Evolutionary conservation across 1,284 basidiomycete species (phyloP).

Genomic region (Cystobasidium pallidum): DNA sequence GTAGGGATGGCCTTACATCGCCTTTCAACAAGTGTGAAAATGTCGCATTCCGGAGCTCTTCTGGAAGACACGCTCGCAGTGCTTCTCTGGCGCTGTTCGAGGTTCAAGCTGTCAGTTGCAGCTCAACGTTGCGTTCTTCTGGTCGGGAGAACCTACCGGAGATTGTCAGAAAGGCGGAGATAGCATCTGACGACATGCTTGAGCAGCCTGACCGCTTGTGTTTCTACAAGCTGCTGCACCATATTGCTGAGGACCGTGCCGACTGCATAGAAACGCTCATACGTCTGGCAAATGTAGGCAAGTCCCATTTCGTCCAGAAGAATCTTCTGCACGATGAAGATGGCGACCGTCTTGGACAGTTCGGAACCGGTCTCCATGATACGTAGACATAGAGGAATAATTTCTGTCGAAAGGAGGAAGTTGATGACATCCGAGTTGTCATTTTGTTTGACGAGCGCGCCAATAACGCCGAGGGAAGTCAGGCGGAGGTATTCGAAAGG

Average conservation of each 20-base stretch:
- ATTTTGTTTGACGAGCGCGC: constrained; percentile 99
- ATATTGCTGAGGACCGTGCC: constrained; percentile 98
- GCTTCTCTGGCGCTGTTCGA: constrained; percentile 86
- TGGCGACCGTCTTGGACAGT: constrained; percentile 98
- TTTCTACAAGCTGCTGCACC: constrained; percentile 95
- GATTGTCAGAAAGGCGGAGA: constrained; percentile 90
- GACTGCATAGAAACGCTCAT: constrained; percentile 98
- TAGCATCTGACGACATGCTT: constrained; percentile 99
- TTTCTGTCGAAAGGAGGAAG: constrained; percentile 98
- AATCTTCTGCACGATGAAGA: constrained; percentile 99
- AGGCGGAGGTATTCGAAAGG: constrained; percentile 98
- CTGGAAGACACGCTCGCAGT: constrained; percentile 92
- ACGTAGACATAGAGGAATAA: constrained; percentile 96
- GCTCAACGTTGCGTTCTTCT: not conserved
- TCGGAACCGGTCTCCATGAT: constrained; percentile 99
- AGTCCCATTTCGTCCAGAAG: constrained; percentile 95
- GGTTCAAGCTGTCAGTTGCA: not conserved
- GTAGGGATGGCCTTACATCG: constrained; percentile 63
- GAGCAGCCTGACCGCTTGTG: constrained; percentile 90
- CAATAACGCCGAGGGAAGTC: constrained; percentile 96
- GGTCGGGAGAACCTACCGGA: constrained; percentile 65
- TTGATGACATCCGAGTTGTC: constrained; percentile 99
- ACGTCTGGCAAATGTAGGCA: constrained; percentile 99
- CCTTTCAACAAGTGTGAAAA: constrained; percentile 72
- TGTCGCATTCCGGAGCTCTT: constrained; percentile 91